Percentiles rank a stretch among this genome's conserved stretches.
These are phyloP conservation scores for Starmerella vaccinii DNA, from an alignment of 805 yeast genomes.

Conservation along the genomic window DNA sequence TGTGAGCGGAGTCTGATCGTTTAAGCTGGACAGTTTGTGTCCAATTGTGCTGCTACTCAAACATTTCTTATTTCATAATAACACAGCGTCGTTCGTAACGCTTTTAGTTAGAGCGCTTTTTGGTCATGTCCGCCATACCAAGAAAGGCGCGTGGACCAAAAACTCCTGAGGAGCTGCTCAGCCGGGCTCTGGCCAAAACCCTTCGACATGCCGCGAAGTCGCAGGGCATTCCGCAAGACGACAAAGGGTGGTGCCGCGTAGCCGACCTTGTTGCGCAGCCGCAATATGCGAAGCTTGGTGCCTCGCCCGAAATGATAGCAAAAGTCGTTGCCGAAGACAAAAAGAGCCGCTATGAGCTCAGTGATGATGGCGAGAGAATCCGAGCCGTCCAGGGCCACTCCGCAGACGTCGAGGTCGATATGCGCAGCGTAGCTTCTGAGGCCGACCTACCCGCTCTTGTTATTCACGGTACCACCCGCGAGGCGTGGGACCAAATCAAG, in stretches of 20 bases:
- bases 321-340: conserved; percentile 54
- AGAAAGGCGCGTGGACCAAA: conserved; percentile 8
- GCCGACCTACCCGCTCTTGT: conserved; percentile 43
- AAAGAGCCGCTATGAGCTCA: conserved; percentile 59
- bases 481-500: conserved; percentile 41
- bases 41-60: no score
- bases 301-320: conserved; percentile 48
- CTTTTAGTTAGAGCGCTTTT: no score
- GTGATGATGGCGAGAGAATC: conserved; percentile 32
- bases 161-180: conserved; percentile 28
- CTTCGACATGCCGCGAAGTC: conserved; percentile 77
- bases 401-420: conserved; percentile 39
- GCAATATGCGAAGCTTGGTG: conserved; percentile 45
- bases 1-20: no score
- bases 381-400: conserved; percentile 95
- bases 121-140: neutral
- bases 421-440: conserved; percentile 32
- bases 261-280: conserved; percentile 45
- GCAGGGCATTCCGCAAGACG: conserved; percentile 55
- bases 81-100: no score
- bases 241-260: conserved; percentile 55
- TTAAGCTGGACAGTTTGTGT: no score
- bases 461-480: conserved; percentile 69
- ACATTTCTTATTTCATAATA: no score
- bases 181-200: conserved; percentile 64